These are phyloP conservation scores for Nymphaea thermarum DNA, from an alignment of 164 flowering plant genomes.

Conservation along the genomic window DNA sequence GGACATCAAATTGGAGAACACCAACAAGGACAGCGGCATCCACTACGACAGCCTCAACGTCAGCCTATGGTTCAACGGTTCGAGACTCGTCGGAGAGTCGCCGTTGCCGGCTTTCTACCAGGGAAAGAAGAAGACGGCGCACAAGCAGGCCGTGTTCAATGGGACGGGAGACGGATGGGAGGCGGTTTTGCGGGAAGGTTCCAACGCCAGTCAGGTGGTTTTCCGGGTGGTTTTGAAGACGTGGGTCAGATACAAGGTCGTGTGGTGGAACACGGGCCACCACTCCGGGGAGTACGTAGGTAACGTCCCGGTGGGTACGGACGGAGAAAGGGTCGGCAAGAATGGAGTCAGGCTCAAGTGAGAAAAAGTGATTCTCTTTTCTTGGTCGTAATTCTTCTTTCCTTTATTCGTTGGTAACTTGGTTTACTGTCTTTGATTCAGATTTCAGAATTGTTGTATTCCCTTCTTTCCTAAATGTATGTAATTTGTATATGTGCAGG, in stretches of 20 bases:
- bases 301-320: slow-evolving; percentile 25
- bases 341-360: slow-evolving; percentile 28
- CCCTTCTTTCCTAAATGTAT: no score
- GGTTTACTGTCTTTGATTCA: no score
- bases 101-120: slow-evolving; percentile 33
- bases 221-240: slow-evolving; percentile 57
- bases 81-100: slow-evolving; percentile 11
- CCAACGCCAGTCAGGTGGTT: slow-evolving; percentile 11
- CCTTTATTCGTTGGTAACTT: no score
- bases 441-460: no score
- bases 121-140: slow-evolving; percentile 45
- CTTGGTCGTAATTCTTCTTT: no score
- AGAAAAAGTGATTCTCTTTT: no score
- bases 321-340: slow-evolving; percentile 21
- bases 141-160: slow-evolving; percentile 1
- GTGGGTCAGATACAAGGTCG: slow-evolving; percentile 47
- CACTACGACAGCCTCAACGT: slow-evolving; percentile 44
- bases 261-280: slow-evolving; percentile 33
- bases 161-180: slow-evolving; percentile 14
- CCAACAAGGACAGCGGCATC: slow-evolving; percentile 60
- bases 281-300: slow-evolving; percentile 22
- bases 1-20: slow-evolving; percentile 36
- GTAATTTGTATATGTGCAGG: no score
- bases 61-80: slow-evolving; percentile 18
- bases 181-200: slow-evolving; percentile 7